Evolutionary conservation across 306 rosid genomes (phyloP).

Genomic region (Prunus mira): DNA sequence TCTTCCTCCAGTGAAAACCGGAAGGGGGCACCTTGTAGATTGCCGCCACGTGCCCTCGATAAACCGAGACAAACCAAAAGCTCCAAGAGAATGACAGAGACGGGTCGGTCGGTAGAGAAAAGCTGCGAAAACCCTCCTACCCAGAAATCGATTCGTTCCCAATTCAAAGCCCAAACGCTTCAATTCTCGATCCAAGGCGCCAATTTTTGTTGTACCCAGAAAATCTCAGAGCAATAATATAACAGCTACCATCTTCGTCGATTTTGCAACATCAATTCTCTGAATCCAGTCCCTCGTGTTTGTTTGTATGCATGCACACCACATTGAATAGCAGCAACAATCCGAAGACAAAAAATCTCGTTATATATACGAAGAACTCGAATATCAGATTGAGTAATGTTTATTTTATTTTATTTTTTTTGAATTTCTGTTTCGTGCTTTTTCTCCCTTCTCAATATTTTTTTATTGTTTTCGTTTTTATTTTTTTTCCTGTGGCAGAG

Average conservation of each 20-base stretch:
- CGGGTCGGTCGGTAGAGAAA: constrained; percentile 7
- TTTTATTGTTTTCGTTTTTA: not conserved
- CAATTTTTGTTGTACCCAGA: not conserved
- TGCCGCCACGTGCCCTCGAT: constrained; percentile 31
- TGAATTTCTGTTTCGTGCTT: not conserved
- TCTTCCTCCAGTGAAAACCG: constrained; percentile 18
- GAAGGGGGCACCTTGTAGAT: constrained; percentile 13
- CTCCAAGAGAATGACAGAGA: constrained; percentile 12
- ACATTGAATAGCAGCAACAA: not conserved
- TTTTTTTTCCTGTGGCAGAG: constrained; percentile 29
- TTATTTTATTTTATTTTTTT: constrained; percentile 2
- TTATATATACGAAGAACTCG: not conserved
- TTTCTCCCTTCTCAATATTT: not conserved
- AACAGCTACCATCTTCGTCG: not conserved
- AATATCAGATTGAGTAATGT: not conserved
- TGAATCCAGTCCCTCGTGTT: not conserved
- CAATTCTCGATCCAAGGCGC: constrained; percentile 26
- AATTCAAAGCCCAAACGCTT: constrained; percentile 26
- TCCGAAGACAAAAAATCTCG: not conserved
- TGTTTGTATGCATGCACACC: not conserved
- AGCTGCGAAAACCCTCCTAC: constrained; percentile 23
- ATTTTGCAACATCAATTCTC: not conserved
- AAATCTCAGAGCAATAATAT: not conserved
- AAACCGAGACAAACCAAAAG: constrained; percentile 28
- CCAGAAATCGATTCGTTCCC: constrained; percentile 32